phyloP scores from a whole-genome alignment of 768 basidiomycete species.

The Lactarius vividus region DNA sequence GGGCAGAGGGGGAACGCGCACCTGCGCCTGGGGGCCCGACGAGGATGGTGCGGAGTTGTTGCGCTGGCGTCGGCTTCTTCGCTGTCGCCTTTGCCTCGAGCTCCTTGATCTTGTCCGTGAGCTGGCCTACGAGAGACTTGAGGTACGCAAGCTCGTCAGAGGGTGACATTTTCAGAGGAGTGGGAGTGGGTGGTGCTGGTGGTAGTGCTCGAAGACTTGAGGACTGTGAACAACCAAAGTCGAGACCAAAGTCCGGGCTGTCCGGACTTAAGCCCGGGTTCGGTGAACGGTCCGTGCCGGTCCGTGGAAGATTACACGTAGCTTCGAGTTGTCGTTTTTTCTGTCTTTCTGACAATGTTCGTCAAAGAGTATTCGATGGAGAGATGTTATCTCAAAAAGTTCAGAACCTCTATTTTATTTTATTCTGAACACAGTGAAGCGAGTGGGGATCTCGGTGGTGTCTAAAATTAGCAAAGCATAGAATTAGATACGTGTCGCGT shows the following conservation, averaged over 20 bases:
- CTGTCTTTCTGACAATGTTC: background rate
- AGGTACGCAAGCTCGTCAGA: slow-evolving; percentile 89
- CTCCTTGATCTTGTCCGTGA: slow-evolving; percentile 82
- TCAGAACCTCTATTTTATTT: background rate
- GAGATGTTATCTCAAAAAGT: background rate
- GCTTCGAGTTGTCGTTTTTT: background rate
- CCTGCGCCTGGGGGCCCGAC: slow-evolving; percentile 97
- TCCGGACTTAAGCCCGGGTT: background rate
- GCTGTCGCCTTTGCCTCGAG: slow-evolving; percentile 66
- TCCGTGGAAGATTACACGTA: background rate
- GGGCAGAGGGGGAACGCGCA: slow-evolving; percentile 38
- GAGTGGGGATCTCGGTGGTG: background rate
- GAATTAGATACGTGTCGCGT: slow-evolving; percentile 3
- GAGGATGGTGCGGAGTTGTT: slow-evolving; percentile 86
- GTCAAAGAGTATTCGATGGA: background rate
- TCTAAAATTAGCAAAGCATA: background rate
- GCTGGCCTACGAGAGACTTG: slow-evolving; percentile 86
- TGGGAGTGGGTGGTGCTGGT: background rate
- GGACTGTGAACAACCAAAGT: background rate
- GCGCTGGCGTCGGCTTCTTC: slow-evolving; percentile 53
- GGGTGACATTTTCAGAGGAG: slow-evolving; percentile 49
- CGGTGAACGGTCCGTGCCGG: background rate
- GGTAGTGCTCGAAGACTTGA: background rate
- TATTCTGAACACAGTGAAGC: background rate
- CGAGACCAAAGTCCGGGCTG: background rate